Evolutionary conservation across 2,329 filamentous ascomycete species (phyloP).

Genomic region (Paracamarosporium sp.): DNA sequence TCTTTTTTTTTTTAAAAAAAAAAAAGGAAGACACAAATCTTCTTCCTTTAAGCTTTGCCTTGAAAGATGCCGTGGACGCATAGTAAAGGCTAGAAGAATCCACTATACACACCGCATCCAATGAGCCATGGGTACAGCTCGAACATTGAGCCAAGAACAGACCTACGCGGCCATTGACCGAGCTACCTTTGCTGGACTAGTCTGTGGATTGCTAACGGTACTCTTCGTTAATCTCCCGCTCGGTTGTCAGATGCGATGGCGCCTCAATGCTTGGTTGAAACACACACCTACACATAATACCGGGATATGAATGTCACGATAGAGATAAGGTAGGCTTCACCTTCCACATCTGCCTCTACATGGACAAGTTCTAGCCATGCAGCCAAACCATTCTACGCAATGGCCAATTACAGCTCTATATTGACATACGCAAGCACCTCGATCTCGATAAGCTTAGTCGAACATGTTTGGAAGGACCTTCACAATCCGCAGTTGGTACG

Average conservation of each 20-base stretch:
- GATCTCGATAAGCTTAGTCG: not conserved
- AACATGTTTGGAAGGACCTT: slow-evolving; percentile 5
- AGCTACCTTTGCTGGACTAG: slow-evolving; percentile 1
- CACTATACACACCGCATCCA: not conserved
- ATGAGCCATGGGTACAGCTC: not conserved
- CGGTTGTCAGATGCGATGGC: not conserved
- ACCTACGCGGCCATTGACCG: not conserved
- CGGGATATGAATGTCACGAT: not conserved
- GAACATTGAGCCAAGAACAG: not conserved
- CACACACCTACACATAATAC: not conserved
- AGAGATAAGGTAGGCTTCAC: not conserved
- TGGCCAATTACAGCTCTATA: not conserved
- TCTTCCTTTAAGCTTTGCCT: no score
- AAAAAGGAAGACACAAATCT: no score
- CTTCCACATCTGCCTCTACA: not conserved
- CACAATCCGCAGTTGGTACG: not conserved
- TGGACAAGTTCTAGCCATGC: not conserved
- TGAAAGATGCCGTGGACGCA: no score
- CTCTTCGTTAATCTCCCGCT: slow-evolving; percentile 1
- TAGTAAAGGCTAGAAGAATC: no score
- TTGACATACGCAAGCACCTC: not conserved
- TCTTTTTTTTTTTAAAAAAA: no score
- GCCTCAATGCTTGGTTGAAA: not conserved
- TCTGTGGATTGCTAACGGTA: not conserved
- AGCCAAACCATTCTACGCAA: not conserved